Base-by-base conservation (phyloP, 179 eudicot genomes). In the Drosera spatulata region DNA sequence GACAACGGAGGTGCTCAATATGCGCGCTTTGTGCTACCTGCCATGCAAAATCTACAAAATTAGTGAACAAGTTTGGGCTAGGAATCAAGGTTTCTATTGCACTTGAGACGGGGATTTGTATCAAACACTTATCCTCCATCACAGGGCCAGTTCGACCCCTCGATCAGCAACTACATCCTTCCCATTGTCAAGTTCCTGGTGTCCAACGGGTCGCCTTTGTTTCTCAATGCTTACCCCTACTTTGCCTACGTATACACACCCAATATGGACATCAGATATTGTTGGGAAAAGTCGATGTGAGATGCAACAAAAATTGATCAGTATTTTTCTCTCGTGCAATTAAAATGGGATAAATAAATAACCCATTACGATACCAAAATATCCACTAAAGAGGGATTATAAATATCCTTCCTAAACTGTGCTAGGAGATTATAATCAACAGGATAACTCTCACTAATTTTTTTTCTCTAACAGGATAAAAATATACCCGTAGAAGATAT, bases 11-110 rank as follows among this genome's bases (percentile, higher is more conserved):
- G 50, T 0, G 9, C 59, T 2, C n/a, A 41, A 44, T 53, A 41
- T 47, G 50, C 58, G 15, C n/a, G 13, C 15, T 53, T 42, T 41
- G 50, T 62, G 14, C 58, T 62, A 3, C 58, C 50, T 3, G 66
- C 66, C 40, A 42, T 62, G 6, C 44, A 33, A 22, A 71, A 75
- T 62, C 8, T 75, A 0, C 63, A 63, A 41, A 44, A 43, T 4
- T 72, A 4, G 45, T 75, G 13, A 33, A 38, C 22, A 41, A 61
- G 1, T 51, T 66, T 3, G 79, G 72, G 1, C 69, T 66, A 1
- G 55, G 61, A 5, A 63, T 75, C 61, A 71, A 67, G n/a, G 75
- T 75, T 2, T 70, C 79, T 5, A 70, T 75, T 4, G 62, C 79
- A 5, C 59, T 67, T 10, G 71, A 71, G 63, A 39, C 49, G 3